Percentiles rank a stretch among this genome's conserved stretches.
Conservation (phyloP, 176 grass and related monocot species). For the Otatea glauca region DNA sequence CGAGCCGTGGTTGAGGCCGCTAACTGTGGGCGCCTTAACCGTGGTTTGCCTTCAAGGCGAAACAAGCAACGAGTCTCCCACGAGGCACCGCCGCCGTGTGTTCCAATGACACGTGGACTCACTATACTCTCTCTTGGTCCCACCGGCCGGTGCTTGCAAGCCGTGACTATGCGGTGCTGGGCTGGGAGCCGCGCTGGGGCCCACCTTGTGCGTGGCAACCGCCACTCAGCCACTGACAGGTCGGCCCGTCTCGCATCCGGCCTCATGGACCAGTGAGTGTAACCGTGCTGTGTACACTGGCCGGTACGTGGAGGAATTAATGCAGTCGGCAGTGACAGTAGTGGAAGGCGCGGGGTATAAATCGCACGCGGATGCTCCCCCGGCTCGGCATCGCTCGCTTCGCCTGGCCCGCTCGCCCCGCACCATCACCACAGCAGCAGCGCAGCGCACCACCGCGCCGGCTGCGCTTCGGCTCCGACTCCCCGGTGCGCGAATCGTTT, state of each 20-base stretch:
- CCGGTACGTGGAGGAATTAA: background rate
- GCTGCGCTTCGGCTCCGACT: background rate
- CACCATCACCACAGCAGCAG: background rate
- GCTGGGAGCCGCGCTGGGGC: background rate
- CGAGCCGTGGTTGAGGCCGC: background rate
- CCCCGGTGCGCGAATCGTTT: slow-evolving; percentile 17
- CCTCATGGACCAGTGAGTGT: background rate
- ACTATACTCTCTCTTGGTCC: background rate
- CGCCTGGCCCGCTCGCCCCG: background rate
- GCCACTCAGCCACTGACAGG: background rate
- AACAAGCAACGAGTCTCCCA: background rate
- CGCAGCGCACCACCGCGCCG: background rate
- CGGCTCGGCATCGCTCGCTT: background rate
- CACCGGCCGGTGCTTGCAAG: background rate
- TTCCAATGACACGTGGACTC: background rate
- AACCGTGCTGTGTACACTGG: background rate
- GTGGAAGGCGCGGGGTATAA: background rate
- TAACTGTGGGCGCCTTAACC: slow-evolving; percentile 27
- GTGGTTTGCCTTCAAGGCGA: background rate
- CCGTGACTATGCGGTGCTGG: background rate
- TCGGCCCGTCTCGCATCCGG: background rate
- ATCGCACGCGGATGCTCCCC: background rate
- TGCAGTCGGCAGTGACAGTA: background rate
- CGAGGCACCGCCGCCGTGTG: background rate
- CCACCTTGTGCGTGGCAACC: background rate